Evolutionary conservation across 2,329 filamentous ascomycete species (phyloP).

Genomic region (Didymella segeticola): DNA sequence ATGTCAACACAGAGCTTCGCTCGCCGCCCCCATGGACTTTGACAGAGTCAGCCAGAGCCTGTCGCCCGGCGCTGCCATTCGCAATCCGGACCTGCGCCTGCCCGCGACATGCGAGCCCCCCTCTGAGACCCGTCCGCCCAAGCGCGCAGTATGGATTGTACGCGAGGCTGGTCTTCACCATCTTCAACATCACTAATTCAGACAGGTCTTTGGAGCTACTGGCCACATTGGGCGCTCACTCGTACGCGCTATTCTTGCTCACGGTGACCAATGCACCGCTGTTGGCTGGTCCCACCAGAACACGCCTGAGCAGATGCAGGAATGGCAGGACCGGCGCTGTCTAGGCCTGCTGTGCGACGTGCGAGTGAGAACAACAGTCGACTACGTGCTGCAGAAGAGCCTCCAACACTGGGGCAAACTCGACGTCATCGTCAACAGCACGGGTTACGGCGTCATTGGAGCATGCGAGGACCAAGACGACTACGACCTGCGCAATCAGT

Average conservation of each 20-base stretch:
- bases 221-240: slow-evolving; percentile 94
- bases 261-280: slow-evolving; percentile 83
- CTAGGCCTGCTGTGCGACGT: slow-evolving; percentile 90
- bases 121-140: slow-evolving; percentile 69
- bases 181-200: too few species aligned
- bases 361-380: slow-evolving; percentile 78
- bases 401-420: slow-evolving; percentile 79
- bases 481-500: slow-evolving; percentile 91
- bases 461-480: slow-evolving; percentile 97
- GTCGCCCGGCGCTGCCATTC: slow-evolving; percentile 44
- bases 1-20: slow-evolving; percentile 16
- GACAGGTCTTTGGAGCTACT: slow-evolving; percentile 86
- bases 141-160: slow-evolving; percentile 89
- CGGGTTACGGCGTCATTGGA: slow-evolving; percentile 93
- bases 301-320: slow-evolving; percentile 72
- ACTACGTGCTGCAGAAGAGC: slow-evolving; percentile 71
- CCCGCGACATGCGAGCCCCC: slow-evolving; percentile 89
- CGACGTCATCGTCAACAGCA: slow-evolving; percentile 88
- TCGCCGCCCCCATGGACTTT: slow-evolving; percentile 41
- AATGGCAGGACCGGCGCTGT: slow-evolving; percentile 70
- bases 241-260: slow-evolving; percentile 78
- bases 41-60: slow-evolving; percentile 46
- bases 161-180: too few species aligned
- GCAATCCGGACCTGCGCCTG: slow-evolving; percentile 62
- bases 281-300: slow-evolving; percentile 86